Evolutionary conservation across 106 monocot genomes (phyloP), one percentile per base, ranked within the genome.

Genomic region (Allium fistulosum): DNA sequence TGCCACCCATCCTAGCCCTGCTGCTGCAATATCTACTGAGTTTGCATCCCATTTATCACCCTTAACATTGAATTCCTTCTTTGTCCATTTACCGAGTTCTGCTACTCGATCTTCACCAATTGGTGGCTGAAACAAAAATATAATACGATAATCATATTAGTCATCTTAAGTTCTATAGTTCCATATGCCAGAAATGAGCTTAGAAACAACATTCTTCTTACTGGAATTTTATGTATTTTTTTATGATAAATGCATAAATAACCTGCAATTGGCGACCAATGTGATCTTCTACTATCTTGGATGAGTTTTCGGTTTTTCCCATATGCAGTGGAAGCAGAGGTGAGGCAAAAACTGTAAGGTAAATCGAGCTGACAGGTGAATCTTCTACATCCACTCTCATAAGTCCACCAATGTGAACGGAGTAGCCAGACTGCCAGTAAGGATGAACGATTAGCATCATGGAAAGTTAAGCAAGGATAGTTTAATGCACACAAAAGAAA

Each of bases 271-370:
- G 92, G 17, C 75, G 79, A 57, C 97, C 97, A 77, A 97, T 89
- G 68, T 97, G 97, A 48, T 84, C 74, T 77, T 85, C 80, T 10
- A 81, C 74, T 80, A 97, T 78, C 49, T 69, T 56, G 53, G 80
- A 78, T 14, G 89, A 76, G 37, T 89, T 84, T 50, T 89, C 88
- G 18, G 76, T 83, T 79, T 84, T 92, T 45, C 97, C 97, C 97
- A 97, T 92, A 78, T 97, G 97, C 46, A 97, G 89, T 48, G 97
- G 92, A 53, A 97, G 85, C 62, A 89, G 82, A 26, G 84, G 65
- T 47, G 97, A 97, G 62, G 97, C 97, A 92, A 92, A 97, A 37
- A 97, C 84, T 22, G 97, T 97, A 59, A 97, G 37, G 59, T 97
- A 97, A 18, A 86, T 75, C 8, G 89, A 76, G 4, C 79, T 82